Evolutionary conservation across 2,329 filamentous ascomycete genomes (phyloP).

Genomic region (Apiospora marii): DNA sequence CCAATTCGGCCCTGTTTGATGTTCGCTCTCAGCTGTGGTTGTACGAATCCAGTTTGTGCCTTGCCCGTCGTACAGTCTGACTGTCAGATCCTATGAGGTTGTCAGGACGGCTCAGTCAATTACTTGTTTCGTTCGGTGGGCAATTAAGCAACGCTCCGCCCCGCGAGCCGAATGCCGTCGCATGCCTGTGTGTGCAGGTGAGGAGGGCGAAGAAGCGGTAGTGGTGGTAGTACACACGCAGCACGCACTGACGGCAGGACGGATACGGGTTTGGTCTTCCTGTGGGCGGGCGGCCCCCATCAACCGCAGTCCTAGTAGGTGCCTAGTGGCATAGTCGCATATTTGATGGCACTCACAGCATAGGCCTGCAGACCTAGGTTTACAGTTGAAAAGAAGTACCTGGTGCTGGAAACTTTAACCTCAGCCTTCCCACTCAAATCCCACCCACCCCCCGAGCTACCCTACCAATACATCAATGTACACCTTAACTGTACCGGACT

Average conservation of each 20-base stretch:
- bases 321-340: background rate
- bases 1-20: constrained; percentile 17
- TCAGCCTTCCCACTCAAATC: constrained; percentile 19
- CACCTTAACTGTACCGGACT: background rate
- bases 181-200: constrained; percentile 6
- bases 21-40: constrained; percentile 8
- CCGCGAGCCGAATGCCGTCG: constrained; percentile 11
- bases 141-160: constrained; percentile 15
- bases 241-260: background rate
- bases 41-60: background rate
- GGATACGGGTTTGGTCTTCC: constrained; percentile 2
- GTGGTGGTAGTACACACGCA: background rate
- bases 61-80: constrained; percentile 18
- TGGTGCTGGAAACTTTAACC: constrained; percentile 16
- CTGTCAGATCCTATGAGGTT: background rate
- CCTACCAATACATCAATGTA: background rate
- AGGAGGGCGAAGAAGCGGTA: constrained; percentile 1
- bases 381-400: background rate
- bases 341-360: background rate
- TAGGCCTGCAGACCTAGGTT: constrained; percentile 2
- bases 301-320: constrained; percentile 5
- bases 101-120: background rate
- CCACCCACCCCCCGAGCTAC: background rate
- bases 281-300: background rate
- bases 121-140: background rate